Evolutionary conservation across 73 alveolate genomes (phyloP).

Genomic region (Paramecium octaurelia): DNA sequence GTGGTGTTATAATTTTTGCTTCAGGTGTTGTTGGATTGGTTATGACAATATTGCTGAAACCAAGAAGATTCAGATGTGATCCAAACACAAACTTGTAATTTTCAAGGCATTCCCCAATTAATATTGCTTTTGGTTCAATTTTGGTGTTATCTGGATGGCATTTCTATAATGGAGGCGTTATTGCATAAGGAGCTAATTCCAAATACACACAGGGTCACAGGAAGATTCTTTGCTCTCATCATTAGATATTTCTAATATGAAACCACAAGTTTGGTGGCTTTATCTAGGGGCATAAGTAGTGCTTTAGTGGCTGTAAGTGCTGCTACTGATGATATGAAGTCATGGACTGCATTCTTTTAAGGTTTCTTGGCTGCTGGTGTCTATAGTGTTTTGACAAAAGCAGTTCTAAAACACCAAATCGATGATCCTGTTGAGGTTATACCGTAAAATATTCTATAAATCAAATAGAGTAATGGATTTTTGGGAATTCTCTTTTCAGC

Average conservation of each 20-base stretch:
- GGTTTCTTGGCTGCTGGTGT: slow-evolving; percentile 1
- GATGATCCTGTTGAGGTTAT: slow-evolving; percentile 48
- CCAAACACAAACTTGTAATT: neutral
- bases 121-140: slow-evolving; percentile 16
- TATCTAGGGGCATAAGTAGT: neutral
- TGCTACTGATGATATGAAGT: neutral
- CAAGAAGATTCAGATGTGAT: slow-evolving; percentile 32
- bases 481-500: slow-evolving; percentile 26
- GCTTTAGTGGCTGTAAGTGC: slow-evolving; percentile 38
- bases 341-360: slow-evolving; percentile 41
- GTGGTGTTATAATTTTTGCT: slow-evolving; percentile 21
- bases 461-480: neutral
- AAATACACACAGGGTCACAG: neutral
- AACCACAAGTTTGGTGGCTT: neutral
- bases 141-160: neutral
- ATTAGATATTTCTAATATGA: neutral
- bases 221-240: neutral
- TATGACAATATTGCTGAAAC: neutral
- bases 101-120: neutral
- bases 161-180: neutral
- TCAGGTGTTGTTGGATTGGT: slow-evolving; percentile 14
- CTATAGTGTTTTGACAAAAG: neutral
- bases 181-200: neutral
- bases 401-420: neutral
- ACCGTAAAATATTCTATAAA: too few relatives aligned